Evolutionary conservation across 176 grass and related monocot species (phyloP).

Genomic region (Aegilops speltoides): DNA sequence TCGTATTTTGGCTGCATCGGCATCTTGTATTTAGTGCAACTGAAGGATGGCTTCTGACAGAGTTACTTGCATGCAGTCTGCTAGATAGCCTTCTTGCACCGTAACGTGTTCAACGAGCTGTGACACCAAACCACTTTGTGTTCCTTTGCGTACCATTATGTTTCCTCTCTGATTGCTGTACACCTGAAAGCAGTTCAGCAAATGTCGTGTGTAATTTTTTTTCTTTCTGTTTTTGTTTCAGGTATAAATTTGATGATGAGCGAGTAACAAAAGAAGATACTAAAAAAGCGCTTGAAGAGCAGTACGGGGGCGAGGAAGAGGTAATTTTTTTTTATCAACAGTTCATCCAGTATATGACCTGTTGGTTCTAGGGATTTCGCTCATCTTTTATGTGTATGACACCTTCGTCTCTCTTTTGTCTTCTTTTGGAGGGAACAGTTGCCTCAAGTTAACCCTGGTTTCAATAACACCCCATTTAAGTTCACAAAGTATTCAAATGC

Average conservation of each 20-base stretch:
- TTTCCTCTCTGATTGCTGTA: slow-evolving; percentile 18
- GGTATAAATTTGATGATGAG: slow-evolving; percentile 99
- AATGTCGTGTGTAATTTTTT: neutral
- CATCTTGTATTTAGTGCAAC: neutral
- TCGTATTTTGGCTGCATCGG: neutral
- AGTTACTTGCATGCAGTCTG: neutral
- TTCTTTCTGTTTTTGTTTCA: slow-evolving; percentile 30
- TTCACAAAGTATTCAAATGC: slow-evolving; percentile 97
- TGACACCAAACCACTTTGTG: neutral
- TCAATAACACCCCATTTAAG: slow-evolving; percentile 89
- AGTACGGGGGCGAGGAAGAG: slow-evolving; percentile 99
- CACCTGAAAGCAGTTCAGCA: slow-evolving; percentile 11
- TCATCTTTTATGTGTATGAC: slow-evolving; percentile 25
- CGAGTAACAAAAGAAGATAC: slow-evolving; percentile 97
- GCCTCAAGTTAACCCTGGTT: slow-evolving; percentile 85
- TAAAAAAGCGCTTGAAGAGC: slow-evolving; percentile 92
- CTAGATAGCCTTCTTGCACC: slow-evolving; percentile 19
- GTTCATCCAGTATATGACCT: slow-evolving; percentile 3
- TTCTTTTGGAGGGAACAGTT: slow-evolving; percentile 51
- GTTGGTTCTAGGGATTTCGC: slow-evolving; percentile 12
- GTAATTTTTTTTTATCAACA: slow-evolving; percentile 31
- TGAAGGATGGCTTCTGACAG: neutral
- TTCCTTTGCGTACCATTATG: neutral
- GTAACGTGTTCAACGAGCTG: slow-evolving; percentile 18
- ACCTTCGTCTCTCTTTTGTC: neutral